Base-by-base conservation (phyloP, 352 stramenopile species). In the Plasmopara muralis region DNA sequence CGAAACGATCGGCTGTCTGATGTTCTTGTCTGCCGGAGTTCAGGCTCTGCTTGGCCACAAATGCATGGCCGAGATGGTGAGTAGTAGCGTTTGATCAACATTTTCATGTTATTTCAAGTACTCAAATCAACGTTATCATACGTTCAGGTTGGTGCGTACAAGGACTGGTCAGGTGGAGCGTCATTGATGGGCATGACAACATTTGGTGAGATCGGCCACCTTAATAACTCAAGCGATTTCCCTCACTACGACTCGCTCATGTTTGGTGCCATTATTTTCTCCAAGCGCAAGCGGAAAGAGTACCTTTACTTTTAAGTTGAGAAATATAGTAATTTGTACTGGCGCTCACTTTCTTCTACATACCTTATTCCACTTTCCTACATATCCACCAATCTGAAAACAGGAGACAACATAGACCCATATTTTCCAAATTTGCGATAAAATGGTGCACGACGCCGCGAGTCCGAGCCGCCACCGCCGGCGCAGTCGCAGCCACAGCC, bases 241-340 rank as follows among this genome's bases (percentile, higher is more conserved):
- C 83, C 83, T 35, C 83, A 92, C 65, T 94, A 91, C 48, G 83
- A 94, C 50, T 89, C 81, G 63, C 79, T 94, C 66, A 94, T 94
- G 83, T 94, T 94, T 47, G 82, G 81, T 14, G 80, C 78, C 31
- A 83, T 94, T 51, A 85, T 91, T 60, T 94, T 88, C 56, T 91
- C 80, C 44, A 92, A 88, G 56, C 79, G 79, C 48, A 89, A 80
- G 50, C 82, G 81, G 39, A 85, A 86, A 57, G 73, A 87, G 55
- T 87, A 87, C 30, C 57, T 90, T 25, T 87, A 82, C 57, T 79
- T 74, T 47, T 82, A 5, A 35, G 10, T 25, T 8, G 31, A 35
- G 7, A 35, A 35, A 35, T 12, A 35, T 35, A 35, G 6, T 35
- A 35, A 25, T 25, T 25, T 25, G 20, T 25, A 25, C 20, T 25